These are phyloP conservation scores for Brachypodium distachyon DNA, from an alignment of 202 grass and related monocot genomes.

Conservation along the genomic window DNA sequence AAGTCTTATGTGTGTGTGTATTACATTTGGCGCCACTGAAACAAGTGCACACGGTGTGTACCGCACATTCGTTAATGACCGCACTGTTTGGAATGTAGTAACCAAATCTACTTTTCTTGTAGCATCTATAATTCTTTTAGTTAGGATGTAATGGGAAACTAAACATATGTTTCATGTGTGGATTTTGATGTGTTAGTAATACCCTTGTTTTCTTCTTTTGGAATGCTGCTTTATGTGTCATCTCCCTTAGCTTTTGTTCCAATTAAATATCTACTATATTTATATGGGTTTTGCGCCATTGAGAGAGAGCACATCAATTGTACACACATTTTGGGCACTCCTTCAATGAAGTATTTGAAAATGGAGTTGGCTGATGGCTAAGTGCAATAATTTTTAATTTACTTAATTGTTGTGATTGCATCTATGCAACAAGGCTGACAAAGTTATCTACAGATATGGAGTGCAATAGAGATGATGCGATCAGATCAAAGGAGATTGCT, in stretches of 20 bases:
- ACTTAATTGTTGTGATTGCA: not conserved
- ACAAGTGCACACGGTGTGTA: not conserved
- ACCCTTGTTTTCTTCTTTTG: not conserved
- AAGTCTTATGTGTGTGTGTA: not conserved
- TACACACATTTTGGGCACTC: constrained; percentile 8
- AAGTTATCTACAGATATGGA: constrained; percentile 42
- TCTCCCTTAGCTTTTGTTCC: not conserved
- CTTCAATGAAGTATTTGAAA: not conserved
- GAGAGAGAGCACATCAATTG: not conserved
- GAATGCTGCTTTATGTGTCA: not conserved
- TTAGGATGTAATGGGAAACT: not conserved
- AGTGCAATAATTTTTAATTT: not conserved
- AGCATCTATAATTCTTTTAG: not conserved
- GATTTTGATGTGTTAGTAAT: not conserved
- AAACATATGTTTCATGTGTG: not conserved
- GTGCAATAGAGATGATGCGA: constrained; percentile 48
- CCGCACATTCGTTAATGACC: not conserved
- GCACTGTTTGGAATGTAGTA: not conserved
- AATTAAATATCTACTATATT: not conserved
- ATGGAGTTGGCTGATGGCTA: not conserved
- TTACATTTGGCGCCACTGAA: not conserved
- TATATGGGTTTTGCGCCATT: not conserved
- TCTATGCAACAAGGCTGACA: constrained; percentile 21
- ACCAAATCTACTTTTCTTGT: not conserved
- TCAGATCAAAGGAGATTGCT: constrained; percentile 47